Conservation (phyloP, 805 yeast genomes). For the Cyberlindnera nakhonratchasimensis region DNA sequence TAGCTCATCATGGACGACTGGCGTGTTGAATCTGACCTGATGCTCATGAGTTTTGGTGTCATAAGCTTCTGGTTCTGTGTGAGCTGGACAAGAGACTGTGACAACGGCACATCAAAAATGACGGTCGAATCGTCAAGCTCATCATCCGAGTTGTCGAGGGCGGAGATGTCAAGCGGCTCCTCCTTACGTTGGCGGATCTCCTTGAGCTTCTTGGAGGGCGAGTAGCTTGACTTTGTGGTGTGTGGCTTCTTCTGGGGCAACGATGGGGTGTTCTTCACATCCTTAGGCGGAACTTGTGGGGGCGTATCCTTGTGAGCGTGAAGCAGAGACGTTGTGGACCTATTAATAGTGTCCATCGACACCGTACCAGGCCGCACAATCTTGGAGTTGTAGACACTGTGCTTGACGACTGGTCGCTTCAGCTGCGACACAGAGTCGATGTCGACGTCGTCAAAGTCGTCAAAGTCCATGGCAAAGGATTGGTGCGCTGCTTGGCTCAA, state of each 20-base stretch:
- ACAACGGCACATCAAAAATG: slow-evolving; percentile 62
- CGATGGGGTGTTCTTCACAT: slow-evolving; percentile 4
- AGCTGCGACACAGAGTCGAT: slow-evolving; percentile 15
- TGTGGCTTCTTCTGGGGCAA: slow-evolving; percentile 4
- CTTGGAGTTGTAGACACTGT: slow-evolving; percentile 1
- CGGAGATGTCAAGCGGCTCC: slow-evolving; percentile 15
- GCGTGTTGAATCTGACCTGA: slow-evolving; percentile 40
- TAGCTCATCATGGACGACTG: slow-evolving; percentile 44
- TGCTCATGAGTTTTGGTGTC: slow-evolving; percentile 21
- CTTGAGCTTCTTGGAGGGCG: slow-evolving; percentile 22
- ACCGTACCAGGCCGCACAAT: slow-evolving; percentile 10
- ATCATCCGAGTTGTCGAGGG: slow-evolving; percentile 40
- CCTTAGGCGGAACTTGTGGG: slow-evolving; percentile 1
- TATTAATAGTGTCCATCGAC: slow-evolving; percentile 12
- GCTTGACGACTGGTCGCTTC: not conserved
- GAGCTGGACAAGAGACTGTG: slow-evolving; percentile 47
- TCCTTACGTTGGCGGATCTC: slow-evolving; percentile 16
- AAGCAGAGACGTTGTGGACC: slow-evolving; percentile 18
- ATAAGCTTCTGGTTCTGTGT: slow-evolving; percentile 35
- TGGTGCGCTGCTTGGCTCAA: no score
- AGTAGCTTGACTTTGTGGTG: slow-evolving; percentile 10
- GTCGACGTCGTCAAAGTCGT: slow-evolving; percentile 22
- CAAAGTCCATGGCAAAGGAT: not conserved
- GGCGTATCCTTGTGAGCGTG: slow-evolving; percentile 8
- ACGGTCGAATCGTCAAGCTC: slow-evolving; percentile 50